These are phyloP conservation scores for Pinus albicaulis DNA, from an alignment of 75 land plant genomes.

Conservation along the genomic window DNA sequence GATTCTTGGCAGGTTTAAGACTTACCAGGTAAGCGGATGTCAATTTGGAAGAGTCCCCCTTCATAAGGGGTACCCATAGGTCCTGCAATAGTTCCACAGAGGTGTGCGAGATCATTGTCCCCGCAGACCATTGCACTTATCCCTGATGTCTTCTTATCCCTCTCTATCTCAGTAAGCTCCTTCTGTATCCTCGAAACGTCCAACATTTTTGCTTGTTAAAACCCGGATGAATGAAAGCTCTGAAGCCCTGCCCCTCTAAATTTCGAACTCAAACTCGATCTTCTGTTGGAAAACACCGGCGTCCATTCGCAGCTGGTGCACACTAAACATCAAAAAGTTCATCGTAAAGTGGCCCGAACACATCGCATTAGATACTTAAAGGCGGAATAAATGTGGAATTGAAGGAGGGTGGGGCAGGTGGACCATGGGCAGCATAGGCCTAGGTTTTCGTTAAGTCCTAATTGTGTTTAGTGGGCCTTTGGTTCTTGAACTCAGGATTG, in stretches of 20 bases:
- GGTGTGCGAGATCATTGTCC: slow-evolving; percentile 49
- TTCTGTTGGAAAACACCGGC: not conserved
- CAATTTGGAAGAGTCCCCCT: slow-evolving; percentile 82
- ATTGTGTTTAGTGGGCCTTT: too few species aligned
- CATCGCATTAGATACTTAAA: not conserved
- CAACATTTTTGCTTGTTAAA: slow-evolving; percentile 40
- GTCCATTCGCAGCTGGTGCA: not conserved
- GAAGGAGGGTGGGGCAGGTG: not conserved
- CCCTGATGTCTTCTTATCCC: slow-evolving; percentile 72
- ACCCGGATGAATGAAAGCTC: not conserved
- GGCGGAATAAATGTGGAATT: not conserved
- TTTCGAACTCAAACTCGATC: not conserved
- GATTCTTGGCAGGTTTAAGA: not conserved
- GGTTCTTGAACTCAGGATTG: too few species aligned
- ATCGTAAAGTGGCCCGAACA: not conserved
- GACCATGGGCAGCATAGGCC: not conserved
- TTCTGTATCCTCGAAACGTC: slow-evolving; percentile 91
- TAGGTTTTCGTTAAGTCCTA: too few species aligned
- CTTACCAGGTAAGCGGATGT: slow-evolving; percentile 83
- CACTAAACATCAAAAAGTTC: not conserved
- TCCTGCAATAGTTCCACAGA: slow-evolving; percentile 83
- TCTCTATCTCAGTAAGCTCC: slow-evolving; percentile 85
- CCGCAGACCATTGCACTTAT: slow-evolving; percentile 62
- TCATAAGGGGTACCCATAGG: slow-evolving; percentile 93
- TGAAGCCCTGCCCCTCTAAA: not conserved